Evolutionary conservation across 441 rosid genomes (phyloP).

Genomic region (Erodium trifolium): DNA sequence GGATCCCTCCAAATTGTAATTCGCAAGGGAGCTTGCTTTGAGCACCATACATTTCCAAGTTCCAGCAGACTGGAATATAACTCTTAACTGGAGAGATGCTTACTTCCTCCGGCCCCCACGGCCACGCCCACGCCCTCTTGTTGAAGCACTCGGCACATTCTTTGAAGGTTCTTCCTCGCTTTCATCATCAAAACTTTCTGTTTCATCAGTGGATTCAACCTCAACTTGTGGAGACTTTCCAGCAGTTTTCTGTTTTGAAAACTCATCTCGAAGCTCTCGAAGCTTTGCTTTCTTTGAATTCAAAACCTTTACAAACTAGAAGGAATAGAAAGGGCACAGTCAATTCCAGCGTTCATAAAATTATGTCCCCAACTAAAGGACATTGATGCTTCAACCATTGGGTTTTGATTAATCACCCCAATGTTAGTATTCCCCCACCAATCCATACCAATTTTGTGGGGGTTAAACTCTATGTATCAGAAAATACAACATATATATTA

Average conservation of each 20-base stretch:
- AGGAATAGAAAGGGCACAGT: not conserved
- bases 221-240: slow-evolving; percentile 39
- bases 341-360: not conserved
- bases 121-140: slow-evolving; percentile 20
- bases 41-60: not conserved
- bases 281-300: slow-evolving; percentile 80
- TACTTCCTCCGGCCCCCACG: slow-evolving; percentile 44
- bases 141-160: slow-evolving; percentile 29
- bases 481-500: too few species aligned
- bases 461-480: too few species aligned
- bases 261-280: slow-evolving; percentile 63
- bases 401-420: too few species aligned
- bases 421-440: too few species aligned
- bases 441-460: too few species aligned
- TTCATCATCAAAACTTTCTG: slow-evolving; percentile 49
- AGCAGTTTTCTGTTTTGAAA: slow-evolving; percentile 30
- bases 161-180: slow-evolving; percentile 37
- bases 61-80: not conserved
- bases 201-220: slow-evolving; percentile 53
- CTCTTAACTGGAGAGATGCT: not conserved
- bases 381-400: too few species aligned
- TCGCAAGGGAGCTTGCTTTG: too few species aligned
- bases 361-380: too few species aligned
- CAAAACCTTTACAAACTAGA: slow-evolving; percentile 56
- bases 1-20: too few species aligned